Evolutionary conservation across 768 basidiomycete genomes (phyloP), one percentile per base, ranked within the genome.

Genomic region (Tulasnella sp.): DNA sequence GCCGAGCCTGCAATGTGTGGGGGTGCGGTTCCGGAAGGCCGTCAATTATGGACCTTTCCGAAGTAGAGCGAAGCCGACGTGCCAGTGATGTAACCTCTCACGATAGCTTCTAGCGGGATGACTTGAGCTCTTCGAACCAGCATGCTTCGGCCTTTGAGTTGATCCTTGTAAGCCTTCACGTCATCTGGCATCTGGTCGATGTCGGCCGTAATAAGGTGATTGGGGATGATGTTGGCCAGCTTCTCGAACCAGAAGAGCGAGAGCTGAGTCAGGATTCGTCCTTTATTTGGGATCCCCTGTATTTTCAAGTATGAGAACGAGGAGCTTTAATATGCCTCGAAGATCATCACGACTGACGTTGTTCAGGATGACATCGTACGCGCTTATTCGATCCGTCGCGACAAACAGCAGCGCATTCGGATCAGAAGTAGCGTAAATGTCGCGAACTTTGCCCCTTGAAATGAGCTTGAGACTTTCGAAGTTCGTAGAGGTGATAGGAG

Each of bases 11-110:
- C 6, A 2, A 9, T 37, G 70, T 32, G 37, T 11, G 20, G 48
- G 51, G 48, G 70, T 46, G 32, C 6, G 35, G 29, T 46, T 3
- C 18, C 51, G 4, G 46, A 16, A 48, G 76, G 70, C 26, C 32
- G 72, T 81, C 26, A 82, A 80, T n/a, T 80, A 55, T 70, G 23
- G 40, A 57, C 39, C 4, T 32, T 23, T 67, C 75, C 42, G 29
- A 57, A 51, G 71, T 35, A 6, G 67, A 48, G 29, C 29, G 40
- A 42, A 26, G 26, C 73, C 3, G 46, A 81, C 88, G 81, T 80
- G 95, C 97, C 97, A n/a, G 97, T 93, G 79, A 99, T 87, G 84
- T 99, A 99, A 2, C 97, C 97, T 80, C 98, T 87, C 23, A 99
- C 97, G 82, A 99, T 99, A 7, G 93, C 95, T 84, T 99, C 98